Base-by-base conservation (phyloP, 306 rosid species). In the Quercus parvula region DNA sequence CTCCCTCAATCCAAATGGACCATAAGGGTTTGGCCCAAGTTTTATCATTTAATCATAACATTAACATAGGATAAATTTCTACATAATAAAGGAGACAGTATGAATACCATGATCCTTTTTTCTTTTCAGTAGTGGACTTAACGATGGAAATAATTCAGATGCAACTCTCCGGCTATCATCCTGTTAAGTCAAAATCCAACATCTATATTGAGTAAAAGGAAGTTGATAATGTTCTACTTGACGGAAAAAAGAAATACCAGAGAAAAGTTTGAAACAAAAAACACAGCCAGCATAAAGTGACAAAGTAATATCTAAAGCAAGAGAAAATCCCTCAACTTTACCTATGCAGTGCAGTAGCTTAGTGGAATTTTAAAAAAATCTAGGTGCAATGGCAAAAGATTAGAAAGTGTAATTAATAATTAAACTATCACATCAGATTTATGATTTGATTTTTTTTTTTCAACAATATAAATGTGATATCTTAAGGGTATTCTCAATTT, bases 91-190 rank as follows among this genome's bases (percentile, higher is more conserved):
- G 30, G 66, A 71, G 58, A 81, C 61, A 71, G 80, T 77, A 31
- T 30, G 77, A 70, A 75, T 92, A 94, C 98, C 98, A 2, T 94
- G 96, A 81, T 94, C 98, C 83, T 92, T 94, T 78, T 94, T 94
- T 81, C 97, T 87, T 84, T 63, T 85, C 71, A 94, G 70, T 75
- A 77, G n/a, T 41, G 89, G 84, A 85, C 88, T 86, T 78, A 92
- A 35, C 22, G 94, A 81, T 54, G 98, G 98, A 89, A 94, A 94
- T 78, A 94, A 79, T 79, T 82, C 73, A 20, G 92, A 89, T 33
- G 98, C 98, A 75, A 92, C 68, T 83, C 90, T 88, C 81, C 97
- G 87, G 87, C 98, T 90, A 73, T 94, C 97, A 72, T 92, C 98
- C 98, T 94, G 84, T 63, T 70, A 78, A 56, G 71, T 33, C 80